A percentile compares a stretch with the other conserved stretches of the same genome.
These are phyloP conservation scores for Gastrolobium bilobum DNA, from an alignment of 306 rosid genomes.

Conservation along the genomic window DNA sequence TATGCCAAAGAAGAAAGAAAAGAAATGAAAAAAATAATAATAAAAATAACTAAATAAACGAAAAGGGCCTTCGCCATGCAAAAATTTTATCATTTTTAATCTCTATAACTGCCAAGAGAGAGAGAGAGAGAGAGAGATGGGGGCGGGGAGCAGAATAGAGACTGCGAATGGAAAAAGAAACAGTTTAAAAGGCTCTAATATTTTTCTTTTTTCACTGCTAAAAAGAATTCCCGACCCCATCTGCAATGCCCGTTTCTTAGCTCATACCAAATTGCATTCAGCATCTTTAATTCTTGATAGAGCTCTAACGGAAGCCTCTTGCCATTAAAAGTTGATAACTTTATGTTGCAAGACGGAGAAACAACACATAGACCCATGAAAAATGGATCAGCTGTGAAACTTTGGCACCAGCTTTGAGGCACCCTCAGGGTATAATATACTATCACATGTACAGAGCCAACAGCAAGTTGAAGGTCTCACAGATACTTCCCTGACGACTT, in stretches of 20 bases:
- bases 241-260: constrained; percentile 55
- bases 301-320: constrained; percentile 46
- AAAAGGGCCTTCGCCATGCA: constrained; percentile 64
- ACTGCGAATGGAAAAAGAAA: constrained; percentile 43
- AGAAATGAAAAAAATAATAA: constrained; percentile 6
- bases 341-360: constrained; percentile 53
- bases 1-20: constrained; percentile 49
- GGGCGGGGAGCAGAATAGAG: constrained; percentile 3
- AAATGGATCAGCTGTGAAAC: constrained; percentile 63
- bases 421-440: constrained; percentile 46
- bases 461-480: constrained; percentile 55
- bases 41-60: constrained; percentile 37
- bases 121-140: not conserved
- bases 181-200: constrained; percentile 40
- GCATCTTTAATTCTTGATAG: constrained; percentile 57
- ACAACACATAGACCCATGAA: constrained; percentile 58
- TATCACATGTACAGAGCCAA: constrained; percentile 49
- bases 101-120: constrained; percentile 41
- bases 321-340: constrained; percentile 55
- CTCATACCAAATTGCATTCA: constrained; percentile 55
- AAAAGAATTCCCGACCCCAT: constrained; percentile 61
- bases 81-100: constrained; percentile 66
- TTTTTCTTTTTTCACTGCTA: constrained; percentile 41
- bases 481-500: constrained; percentile 96
- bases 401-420: constrained; percentile 54